Percentiles rank a stretch among this genome's conserved stretches.
These are phyloP conservation scores for Quercus parvula DNA, from an alignment of 306 rosid species.

Conservation along the genomic window DNA sequence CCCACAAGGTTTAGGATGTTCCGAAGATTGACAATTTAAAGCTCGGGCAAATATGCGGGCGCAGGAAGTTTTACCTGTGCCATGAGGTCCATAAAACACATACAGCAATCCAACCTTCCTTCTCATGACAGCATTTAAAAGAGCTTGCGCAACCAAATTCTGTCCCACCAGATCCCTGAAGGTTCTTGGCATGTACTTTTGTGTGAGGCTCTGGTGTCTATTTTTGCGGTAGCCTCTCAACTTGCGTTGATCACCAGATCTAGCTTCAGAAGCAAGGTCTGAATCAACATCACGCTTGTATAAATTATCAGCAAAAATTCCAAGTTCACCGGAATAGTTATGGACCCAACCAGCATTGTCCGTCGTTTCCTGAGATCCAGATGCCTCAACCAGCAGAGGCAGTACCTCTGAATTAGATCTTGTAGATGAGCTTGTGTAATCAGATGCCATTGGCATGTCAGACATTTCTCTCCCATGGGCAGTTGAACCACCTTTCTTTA, in stretches of 20 bases:
- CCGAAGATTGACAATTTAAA: conserved; percentile 81
- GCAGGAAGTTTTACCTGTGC: conserved; percentile 92
- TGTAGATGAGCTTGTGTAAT: conserved; percentile 59
- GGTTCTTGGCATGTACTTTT: conserved; percentile 80
- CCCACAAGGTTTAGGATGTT: conserved; percentile 87
- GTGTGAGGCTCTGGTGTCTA: conserved; percentile 84
- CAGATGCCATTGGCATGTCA: conserved; percentile 68
- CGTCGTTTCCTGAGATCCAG: conserved; percentile 81
- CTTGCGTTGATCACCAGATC: conserved; percentile 63
- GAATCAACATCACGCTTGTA: conserved; percentile 77
- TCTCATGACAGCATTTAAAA: conserved; percentile 77
- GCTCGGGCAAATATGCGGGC: conserved; percentile 95
- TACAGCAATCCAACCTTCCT: conserved; percentile 82
- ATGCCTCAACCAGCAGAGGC: conserved; percentile 81
- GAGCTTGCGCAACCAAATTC: conserved; percentile 90
- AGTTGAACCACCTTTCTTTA: conserved; percentile 55
- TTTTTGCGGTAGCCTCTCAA: conserved; percentile 48
- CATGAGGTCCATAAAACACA: conserved; percentile 96
- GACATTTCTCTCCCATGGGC: conserved; percentile 60
- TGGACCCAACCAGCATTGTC: conserved; percentile 76
- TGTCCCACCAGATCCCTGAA: conserved; percentile 94
- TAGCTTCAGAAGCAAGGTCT: conserved; percentile 93
- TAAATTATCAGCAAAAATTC: conserved; percentile 76
- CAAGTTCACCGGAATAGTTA: conserved; percentile 88
- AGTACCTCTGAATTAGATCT: conserved; percentile 76